phyloP scores from a whole-genome alignment of 2,329 filamentous ascomycete genomes.

The Aschersonia sp. region DNA sequence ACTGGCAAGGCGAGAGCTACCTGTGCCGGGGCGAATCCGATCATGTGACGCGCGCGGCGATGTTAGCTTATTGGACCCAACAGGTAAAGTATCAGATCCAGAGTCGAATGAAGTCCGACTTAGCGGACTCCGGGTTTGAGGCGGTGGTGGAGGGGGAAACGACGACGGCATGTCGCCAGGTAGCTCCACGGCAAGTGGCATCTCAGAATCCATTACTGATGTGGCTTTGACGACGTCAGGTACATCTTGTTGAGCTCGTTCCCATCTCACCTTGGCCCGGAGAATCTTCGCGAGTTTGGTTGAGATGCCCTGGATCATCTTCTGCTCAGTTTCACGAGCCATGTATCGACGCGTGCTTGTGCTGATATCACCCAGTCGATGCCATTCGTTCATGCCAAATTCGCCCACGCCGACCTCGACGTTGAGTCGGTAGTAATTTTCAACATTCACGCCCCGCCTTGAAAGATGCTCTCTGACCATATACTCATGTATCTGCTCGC shows the following conservation, averaged over 20 bases:
- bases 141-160: constrained; percentile 13
- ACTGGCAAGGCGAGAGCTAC: constrained; percentile 14
- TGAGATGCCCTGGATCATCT: constrained; percentile 61
- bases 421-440: constrained; percentile 93
- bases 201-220: constrained; percentile 22
- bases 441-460: constrained; percentile 65
- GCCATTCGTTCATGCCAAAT: constrained; percentile 98
- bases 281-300: constrained; percentile 74
- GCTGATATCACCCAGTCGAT: constrained; percentile 84
- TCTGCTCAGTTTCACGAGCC: constrained; percentile 55
- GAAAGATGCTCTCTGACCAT: constrained; percentile 70
- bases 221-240: constrained; percentile 28
- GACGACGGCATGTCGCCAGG: constrained; percentile 35
- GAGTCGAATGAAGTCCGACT: constrained; percentile 44
- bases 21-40: constrained; percentile 20
- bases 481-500: constrained; percentile 75
- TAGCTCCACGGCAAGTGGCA: constrained; percentile 41
- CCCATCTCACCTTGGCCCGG: constrained; percentile 55
- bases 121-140: constrained; percentile 17
- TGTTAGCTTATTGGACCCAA: constrained; percentile 19
- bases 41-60: constrained; percentile 39
- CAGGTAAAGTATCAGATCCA: constrained; percentile 32
- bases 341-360: constrained; percentile 82
- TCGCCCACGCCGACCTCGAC: constrained; percentile 93
- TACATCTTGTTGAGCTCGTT: constrained; percentile 27